These are phyloP conservation scores for Spergularia bocconei DNA, from an alignment of 148 eudicot species.

Conservation along the genomic window DNA sequence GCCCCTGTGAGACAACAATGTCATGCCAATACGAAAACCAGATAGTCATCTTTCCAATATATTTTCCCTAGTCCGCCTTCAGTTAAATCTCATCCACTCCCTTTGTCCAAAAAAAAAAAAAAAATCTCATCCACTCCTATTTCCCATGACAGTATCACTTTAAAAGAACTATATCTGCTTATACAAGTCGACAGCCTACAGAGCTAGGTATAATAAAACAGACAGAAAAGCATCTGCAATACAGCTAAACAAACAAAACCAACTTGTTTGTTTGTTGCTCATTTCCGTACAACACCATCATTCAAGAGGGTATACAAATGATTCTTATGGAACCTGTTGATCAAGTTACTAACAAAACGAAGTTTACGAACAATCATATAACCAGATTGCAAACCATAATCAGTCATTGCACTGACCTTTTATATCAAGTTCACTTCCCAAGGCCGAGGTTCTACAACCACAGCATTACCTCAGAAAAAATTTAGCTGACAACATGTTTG, in stretches of 20 bases:
- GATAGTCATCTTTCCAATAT: neutral
- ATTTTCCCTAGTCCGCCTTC: neutral
- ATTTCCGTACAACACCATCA: neutral
- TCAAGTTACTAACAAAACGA: neutral
- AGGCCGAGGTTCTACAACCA: neutral
- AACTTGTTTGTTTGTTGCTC: no score
- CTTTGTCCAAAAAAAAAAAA: no score
- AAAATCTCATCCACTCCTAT: no score
- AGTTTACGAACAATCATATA: neutral
- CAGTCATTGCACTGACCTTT: neutral
- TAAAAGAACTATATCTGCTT: neutral
- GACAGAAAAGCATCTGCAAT: no score
- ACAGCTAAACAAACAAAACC: neutral
- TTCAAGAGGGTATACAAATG: neutral
- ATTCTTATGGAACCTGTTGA: neutral
- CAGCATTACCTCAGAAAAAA: neutral
- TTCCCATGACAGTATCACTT: neutral
- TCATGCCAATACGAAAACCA: neutral
- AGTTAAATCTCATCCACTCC: neutral
- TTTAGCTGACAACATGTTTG: neutral
- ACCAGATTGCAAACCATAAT: neutral
- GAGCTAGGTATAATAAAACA: neutral
- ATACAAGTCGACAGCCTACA: neutral
- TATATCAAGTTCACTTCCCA: neutral
- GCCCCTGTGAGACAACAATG: neutral